These are phyloP conservation scores for Penicillium parvum DNA, from an alignment of 495 filamentous ascomycete species.

Conservation along the genomic window DNA sequence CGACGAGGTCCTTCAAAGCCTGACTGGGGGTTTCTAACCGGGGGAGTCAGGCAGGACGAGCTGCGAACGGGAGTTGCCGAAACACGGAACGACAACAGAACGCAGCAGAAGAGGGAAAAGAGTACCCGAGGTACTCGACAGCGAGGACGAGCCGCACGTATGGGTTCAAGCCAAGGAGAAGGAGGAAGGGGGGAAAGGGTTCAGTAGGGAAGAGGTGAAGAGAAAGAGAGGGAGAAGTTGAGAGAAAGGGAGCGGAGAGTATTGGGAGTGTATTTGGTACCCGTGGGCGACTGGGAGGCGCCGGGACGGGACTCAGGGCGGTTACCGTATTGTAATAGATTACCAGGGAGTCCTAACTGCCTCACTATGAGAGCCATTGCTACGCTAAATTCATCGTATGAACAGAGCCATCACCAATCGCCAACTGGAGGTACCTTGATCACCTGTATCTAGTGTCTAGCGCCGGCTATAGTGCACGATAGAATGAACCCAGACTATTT, in stretches of 20 bases:
- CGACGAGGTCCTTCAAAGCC: background rate
- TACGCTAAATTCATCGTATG: conserved; percentile 1
- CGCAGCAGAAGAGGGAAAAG: conserved; percentile 9
- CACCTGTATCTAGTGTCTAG: background rate
- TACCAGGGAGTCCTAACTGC: no score
- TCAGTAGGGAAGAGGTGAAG: conserved; percentile 11
- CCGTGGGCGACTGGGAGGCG: background rate
- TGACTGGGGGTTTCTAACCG: conserved; percentile 3
- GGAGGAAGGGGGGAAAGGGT: conserved; percentile 12
- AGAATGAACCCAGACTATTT: no score
- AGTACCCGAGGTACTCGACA: conserved; percentile 26
- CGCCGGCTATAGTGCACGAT: no score
- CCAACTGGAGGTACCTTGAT: no score
- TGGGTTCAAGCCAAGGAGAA: conserved; percentile 7
- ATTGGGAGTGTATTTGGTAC: conserved; percentile 26
- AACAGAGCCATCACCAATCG: background rate
- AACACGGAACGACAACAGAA: conserved; percentile 7
- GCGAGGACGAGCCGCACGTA: conserved; percentile 23
- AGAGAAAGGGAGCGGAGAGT: conserved; percentile 23
- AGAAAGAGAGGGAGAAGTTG: conserved; percentile 20
- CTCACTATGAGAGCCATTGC: no score
- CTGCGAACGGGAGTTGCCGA: conserved; percentile 8
- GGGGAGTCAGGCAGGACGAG: conserved; percentile 2
- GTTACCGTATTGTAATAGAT: conserved; percentile 6
- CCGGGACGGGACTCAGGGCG: conserved; percentile 10